phyloP scores from a whole-genome alignment of 2,329 filamentous ascomycete species.

The Paecilomyces sp. region DNA sequence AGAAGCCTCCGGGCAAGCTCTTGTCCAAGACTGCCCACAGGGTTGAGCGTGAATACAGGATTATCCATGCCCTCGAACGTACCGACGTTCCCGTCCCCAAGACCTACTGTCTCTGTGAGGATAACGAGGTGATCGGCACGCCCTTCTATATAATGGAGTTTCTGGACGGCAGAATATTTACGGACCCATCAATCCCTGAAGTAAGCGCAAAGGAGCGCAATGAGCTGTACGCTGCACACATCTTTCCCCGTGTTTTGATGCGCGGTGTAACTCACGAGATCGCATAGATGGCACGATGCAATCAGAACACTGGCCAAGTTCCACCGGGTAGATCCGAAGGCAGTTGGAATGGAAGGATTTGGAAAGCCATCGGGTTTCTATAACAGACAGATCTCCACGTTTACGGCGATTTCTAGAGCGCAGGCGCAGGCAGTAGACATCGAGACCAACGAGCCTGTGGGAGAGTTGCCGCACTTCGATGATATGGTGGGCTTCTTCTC shows the following conservation, averaged over 20 bases:
- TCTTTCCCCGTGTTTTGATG: not conserved
- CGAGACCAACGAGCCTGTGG: slow-evolving; percentile 69
- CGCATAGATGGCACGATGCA: slow-evolving; percentile 68
- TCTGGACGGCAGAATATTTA: slow-evolving; percentile 86
- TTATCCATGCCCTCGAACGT: slow-evolving; percentile 72
- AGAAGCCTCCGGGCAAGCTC: slow-evolving; percentile 94
- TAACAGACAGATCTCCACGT: slow-evolving; percentile 75
- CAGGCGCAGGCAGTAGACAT: slow-evolving; percentile 71
- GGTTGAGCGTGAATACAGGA: slow-evolving; percentile 90
- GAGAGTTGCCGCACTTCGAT: slow-evolving; percentile 74
- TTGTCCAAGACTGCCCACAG: slow-evolving; percentile 91
- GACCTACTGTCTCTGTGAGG: slow-evolving; percentile 79
- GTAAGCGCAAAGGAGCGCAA: slow-evolving; percentile 61
- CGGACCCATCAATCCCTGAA: slow-evolving; percentile 74
- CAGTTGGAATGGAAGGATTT: slow-evolving; percentile 64
- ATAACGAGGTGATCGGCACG: slow-evolving; percentile 71
- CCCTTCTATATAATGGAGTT: slow-evolving; percentile 98
- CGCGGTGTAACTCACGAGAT: slow-evolving; percentile 1
- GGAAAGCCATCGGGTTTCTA: slow-evolving; percentile 76
- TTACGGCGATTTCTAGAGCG: slow-evolving; percentile 66
- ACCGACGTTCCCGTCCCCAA: slow-evolving; percentile 83
- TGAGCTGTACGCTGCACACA: slow-evolving; percentile 51
- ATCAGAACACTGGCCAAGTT: slow-evolving; percentile 77
- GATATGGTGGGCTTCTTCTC: slow-evolving; percentile 74
- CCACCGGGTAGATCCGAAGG: slow-evolving; percentile 63